These are phyloP conservation scores for Fraxinus angustifolia DNA, from an alignment of 305 asterid species.

Conservation along the genomic window DNA sequence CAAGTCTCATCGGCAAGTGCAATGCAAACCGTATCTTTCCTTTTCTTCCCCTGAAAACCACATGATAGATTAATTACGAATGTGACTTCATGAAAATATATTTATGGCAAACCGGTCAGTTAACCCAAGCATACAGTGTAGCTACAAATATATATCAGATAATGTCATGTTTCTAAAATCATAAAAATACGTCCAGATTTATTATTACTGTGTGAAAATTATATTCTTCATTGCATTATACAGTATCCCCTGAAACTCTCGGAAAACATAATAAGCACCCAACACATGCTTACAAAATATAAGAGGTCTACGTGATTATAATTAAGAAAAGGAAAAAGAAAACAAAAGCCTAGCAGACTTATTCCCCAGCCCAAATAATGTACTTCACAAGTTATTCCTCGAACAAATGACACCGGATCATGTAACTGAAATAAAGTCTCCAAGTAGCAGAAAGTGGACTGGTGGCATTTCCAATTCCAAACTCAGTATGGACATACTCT, in stretches of 20 bases:
- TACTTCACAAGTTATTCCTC: background rate
- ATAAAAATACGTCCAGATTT: background rate
- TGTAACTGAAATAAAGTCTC: background rate
- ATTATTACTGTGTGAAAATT: too few species aligned
- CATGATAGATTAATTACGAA: slow-evolving; percentile 5
- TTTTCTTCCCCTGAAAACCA: slow-evolving; percentile 65
- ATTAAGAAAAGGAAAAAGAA: too few species aligned
- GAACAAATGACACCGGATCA: background rate
- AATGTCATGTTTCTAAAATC: background rate
- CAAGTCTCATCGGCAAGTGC: slow-evolving; percentile 76
- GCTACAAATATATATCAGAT: background rate
- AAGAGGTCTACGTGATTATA: background rate
- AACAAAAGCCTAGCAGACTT: background rate
- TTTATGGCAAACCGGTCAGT: background rate
- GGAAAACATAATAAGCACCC: background rate
- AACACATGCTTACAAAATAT: background rate
- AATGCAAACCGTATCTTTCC: slow-evolving; percentile 74
- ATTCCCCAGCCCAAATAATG: background rate
- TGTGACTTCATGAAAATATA: background rate
- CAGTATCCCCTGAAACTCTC: background rate
- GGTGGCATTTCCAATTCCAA: background rate
- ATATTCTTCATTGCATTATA: too few species aligned
- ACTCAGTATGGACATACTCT: background rate
- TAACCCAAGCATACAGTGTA: background rate
- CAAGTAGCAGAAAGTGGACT: too few species aligned